A percentile compares a stretch with the other conserved stretches of the same genome.
phyloP scores from a whole-genome alignment of 2,329 filamentous ascomycete genomes.

The Thermothelomyces thermophilus region DNA sequence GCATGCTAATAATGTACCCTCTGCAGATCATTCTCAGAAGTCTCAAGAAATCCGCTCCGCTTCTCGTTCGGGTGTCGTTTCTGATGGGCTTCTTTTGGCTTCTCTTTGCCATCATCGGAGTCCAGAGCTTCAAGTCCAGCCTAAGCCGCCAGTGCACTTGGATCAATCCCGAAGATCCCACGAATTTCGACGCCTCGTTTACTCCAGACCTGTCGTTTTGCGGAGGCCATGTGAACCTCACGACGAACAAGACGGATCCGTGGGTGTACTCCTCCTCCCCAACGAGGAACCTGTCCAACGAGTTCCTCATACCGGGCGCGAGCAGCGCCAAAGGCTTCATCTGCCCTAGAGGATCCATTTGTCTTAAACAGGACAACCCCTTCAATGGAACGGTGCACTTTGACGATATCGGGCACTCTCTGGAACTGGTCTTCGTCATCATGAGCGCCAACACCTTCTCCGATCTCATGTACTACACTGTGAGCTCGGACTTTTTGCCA shows the following conservation, averaged over 20 bases:
- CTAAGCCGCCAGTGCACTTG: conserved; percentile 71
- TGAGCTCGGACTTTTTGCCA: conserved; percentile 82
- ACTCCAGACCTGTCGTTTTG: conserved; percentile 70
- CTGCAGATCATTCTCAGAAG: conserved; percentile 80
- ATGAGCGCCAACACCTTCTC: conserved; percentile 98
- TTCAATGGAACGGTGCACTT: conserved; percentile 85
- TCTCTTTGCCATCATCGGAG: conserved; percentile 89
- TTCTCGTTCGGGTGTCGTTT: conserved; percentile 88
- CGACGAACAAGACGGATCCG: conserved; percentile 50
- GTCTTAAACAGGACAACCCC: conserved; percentile 72
- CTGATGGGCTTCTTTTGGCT: conserved; percentile 97
- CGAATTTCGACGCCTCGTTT: conserved; percentile 49
- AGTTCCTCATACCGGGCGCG: conserved; percentile 44
- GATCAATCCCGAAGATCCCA: conserved; percentile 57
- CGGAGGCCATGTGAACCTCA: conserved; percentile 67
- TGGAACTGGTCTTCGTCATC: conserved; percentile 93
- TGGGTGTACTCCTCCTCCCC: conserved; percentile 53
- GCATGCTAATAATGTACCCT: conserved; percentile 6
- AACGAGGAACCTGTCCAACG: conserved; percentile 16
- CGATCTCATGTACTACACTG: conserved; percentile 89
- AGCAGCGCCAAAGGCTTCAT: conserved; percentile 71
- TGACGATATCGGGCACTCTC: conserved; percentile 85
- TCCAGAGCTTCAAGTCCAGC: conserved; percentile 91
- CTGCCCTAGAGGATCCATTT: conserved; percentile 77
- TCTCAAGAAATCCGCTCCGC: conserved; percentile 87